Evolutionary conservation across 345 rosid species (phyloP), one percentile per base, ranked within the genome.

Genomic region (Ceriops tagal): DNA sequence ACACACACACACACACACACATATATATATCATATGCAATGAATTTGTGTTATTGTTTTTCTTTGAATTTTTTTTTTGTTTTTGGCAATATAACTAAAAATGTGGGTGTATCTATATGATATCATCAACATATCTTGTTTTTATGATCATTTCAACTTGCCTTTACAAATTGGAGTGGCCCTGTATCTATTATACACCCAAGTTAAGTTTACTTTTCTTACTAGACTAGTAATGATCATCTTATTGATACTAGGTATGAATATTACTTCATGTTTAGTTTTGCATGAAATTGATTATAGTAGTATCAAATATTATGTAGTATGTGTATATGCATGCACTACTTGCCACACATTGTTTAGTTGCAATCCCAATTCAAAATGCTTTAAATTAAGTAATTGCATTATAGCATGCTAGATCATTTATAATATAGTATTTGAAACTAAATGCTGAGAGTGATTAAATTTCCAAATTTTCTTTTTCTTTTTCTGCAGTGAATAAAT

Each of bases 131-230:
- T 39, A 65, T 67, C n/a, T 31, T 24, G 13, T 64, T 62, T 58
- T 13, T 16, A n/a, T 68, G 71, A 68, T 46, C 47, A 6, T 81
- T 79, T 84, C 97, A 93, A 96, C 87, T 75, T 93, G 83, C 98
- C 97, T 73, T 76, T 93, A 76, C 98, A 93, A 84, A 91, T 93
- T 71, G 97, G 93, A 64, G 73, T 90, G 70, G 93, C 97, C 10
- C 75, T 93, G 73, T 93, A 84, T 81, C 90, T 93, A 65, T 71
- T 93, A 61, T 93, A 89, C 75, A 91, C 89, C 11, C 98, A 93
- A 89, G 97, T 91, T 68, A 82, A 89, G 77, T 88, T 91, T 74
- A 93, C 98, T 65, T 91, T 93, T 80, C 82, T 85, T 3, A 82
- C 96, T 56, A 97, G 98, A 76, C 84, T 93, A 66, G 90, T 88